Conservation (phyloP, 257 asterid species). For the Nicotiana attenuata region DNA sequence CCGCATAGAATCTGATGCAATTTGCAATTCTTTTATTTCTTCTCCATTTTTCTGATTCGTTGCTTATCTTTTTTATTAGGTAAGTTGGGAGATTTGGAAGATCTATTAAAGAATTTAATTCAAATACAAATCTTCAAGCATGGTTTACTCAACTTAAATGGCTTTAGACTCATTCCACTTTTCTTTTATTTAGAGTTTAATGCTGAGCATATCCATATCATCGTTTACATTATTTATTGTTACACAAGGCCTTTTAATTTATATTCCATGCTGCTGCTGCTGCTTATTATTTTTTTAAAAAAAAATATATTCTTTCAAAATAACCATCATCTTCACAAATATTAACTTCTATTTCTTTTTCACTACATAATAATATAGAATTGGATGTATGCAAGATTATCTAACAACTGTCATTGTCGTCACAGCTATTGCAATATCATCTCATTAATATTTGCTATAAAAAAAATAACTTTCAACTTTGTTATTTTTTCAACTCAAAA, state of each 20-base stretch:
- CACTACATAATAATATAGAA: not conserved
- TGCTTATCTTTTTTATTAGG: not conserved
- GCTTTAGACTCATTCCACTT: not conserved
- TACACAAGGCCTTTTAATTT: not conserved
- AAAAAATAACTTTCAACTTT: not conserved
- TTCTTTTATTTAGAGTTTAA: not conserved
- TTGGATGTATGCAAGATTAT: not conserved
- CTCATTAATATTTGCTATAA: not conserved
- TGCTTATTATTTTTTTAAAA: too few relatives aligned
- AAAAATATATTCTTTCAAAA: not conserved
- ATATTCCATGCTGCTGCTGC: not conserved
- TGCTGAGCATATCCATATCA: not conserved
- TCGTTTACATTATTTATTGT: not conserved
- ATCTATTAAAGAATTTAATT: not conserved
- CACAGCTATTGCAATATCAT: not conserved
- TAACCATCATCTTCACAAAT: not conserved
- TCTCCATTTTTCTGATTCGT: not conserved
- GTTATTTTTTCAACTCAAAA: not conserved
- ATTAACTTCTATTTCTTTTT: not conserved
- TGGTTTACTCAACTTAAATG: not conserved
- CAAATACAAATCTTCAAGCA: not conserved
- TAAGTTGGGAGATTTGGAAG: not conserved
- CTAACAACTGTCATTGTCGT: not conserved
- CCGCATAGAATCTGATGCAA: not conserved
- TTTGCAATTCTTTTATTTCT: not conserved